Conservation (phyloP, 192 early-diverging fungal species). For the Phycomyces nitens region DNA sequence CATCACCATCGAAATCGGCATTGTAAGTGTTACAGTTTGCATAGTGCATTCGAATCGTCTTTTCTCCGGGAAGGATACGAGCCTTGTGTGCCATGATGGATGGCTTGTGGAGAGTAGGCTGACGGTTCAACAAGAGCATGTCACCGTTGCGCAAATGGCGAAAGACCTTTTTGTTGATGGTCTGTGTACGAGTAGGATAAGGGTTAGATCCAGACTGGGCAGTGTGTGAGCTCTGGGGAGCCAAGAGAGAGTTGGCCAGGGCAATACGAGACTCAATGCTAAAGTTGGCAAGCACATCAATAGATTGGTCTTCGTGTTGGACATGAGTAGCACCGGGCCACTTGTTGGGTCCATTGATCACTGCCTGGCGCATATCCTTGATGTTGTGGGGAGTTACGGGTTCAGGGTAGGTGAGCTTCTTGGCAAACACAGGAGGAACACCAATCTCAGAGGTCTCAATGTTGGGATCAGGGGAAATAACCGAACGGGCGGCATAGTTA, state of each 20-base stretch:
- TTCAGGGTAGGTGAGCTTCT: slow-evolving; percentile 94
- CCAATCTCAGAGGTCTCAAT: slow-evolving; percentile 98
- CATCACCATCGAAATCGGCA: slow-evolving; percentile 99
- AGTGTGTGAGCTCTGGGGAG: slow-evolving; percentile 59
- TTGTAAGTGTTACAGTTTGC: slow-evolving; percentile 87
- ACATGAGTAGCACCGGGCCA: slow-evolving; percentile 97
- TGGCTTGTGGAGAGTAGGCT: slow-evolving; percentile 99
- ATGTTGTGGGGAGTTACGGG: slow-evolving; percentile 96
- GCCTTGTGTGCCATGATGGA: slow-evolving; percentile 99
- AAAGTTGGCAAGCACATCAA: slow-evolving; percentile 75
- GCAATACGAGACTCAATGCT: slow-evolving; percentile 87
- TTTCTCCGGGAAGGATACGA: slow-evolving; percentile 91
- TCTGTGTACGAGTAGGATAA: slow-evolving; percentile 60
- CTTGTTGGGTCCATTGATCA: slow-evolving; percentile 90
- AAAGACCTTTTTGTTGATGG: slow-evolving; percentile 93
- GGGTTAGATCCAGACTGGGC: slow-evolving; percentile 38
- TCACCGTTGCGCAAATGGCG: slow-evolving; percentile 97
- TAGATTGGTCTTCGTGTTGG: slow-evolving; percentile 92
- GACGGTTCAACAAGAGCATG: slow-evolving; percentile 95
- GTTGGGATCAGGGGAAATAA: slow-evolving; percentile 97
- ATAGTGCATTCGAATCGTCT: slow-evolving; percentile 99
- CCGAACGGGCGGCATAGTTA: slow-evolving; percentile 96
- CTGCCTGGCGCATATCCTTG: slow-evolving; percentile 82
- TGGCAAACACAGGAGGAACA: slow-evolving; percentile 94
- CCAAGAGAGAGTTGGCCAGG: slow-evolving; percentile 90